phyloP scores from a whole-genome alignment of 1,284 basidiomycete species.

The Austropuccinia psidii region DNA sequence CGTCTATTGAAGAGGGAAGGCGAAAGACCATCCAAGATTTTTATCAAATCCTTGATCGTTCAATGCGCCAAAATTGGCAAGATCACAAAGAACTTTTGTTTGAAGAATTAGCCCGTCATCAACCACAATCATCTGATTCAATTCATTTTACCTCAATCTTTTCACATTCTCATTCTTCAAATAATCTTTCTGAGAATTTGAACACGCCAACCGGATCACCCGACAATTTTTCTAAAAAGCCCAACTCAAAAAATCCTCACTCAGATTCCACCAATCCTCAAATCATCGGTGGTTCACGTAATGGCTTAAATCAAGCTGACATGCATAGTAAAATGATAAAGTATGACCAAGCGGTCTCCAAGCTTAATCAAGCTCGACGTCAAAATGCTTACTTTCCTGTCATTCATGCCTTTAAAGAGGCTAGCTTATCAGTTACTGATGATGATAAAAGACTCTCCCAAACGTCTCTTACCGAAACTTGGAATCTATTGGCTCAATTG shows the following conservation, averaged over 20 bases:
- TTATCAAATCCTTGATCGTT: constrained; percentile 67
- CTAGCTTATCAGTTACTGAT: constrained; percentile 50
- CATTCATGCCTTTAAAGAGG: constrained; percentile 61
- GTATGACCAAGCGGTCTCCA: constrained; percentile 71
- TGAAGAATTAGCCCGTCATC: constrained; percentile 65
- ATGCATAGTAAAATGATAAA: constrained; percentile 86
- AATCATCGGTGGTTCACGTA: constrained; percentile 27
- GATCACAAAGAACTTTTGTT: constrained; percentile 78
- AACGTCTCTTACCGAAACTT: constrained; percentile 48
- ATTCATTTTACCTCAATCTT: constrained; percentile 19
- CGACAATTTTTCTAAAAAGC: constrained; percentile 33
- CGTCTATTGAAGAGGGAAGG: constrained; percentile 81
- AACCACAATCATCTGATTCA: constrained; percentile 49
- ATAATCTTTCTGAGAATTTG: constrained; percentile 10
- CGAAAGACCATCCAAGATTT: constrained; percentile 72
- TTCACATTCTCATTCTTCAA: constrained; percentile 35
- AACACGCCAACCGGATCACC: constrained; percentile 21
- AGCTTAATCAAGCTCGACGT: constrained; percentile 64
- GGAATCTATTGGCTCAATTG: constrained; percentile 50
- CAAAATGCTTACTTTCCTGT: constrained; percentile 66
- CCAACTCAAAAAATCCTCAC: constrained; percentile 35
- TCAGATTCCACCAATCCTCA: constrained; percentile 26
- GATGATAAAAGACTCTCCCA: constrained; percentile 37
- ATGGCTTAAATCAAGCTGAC: constrained; percentile 52
- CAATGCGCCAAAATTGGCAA: constrained; percentile 76